Evolutionary conservation across 345 rosid genomes (phyloP), one percentile per base, ranked within the genome.

Genomic region (Populus simonii): DNA sequence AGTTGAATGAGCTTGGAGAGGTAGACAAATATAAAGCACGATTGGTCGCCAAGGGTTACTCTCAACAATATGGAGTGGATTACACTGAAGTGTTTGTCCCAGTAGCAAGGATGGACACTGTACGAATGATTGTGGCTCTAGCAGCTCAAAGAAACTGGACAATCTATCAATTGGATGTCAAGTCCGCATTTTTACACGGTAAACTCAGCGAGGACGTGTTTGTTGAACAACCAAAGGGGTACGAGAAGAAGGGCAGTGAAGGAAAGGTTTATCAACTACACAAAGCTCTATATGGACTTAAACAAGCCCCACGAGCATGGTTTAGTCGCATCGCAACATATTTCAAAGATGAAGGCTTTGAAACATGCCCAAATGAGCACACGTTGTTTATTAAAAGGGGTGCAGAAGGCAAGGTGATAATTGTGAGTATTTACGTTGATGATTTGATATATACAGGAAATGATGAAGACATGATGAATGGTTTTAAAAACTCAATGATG

Each of bases 131-230:
- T 17, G 2, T 73, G 15, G 45, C 76, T 8, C 3, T 57, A 18
- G 67, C 43, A 11, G 47, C 67, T 51, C 41, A 29, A 16, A 39
- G 9, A 33, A 66, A 43, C 0, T 35, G 63, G 45, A 8, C 8
- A 8, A 43, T 73, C 4, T 73, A 53, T 73, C 29, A 73, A 22
- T 41, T 73, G 11, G 76, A 73, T 57, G 66, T 55, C 25, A 73
- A 18, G 31, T 33, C 17, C 4, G 18, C 39, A 9, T 55, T 53
- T 33, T 20, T 73, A 10, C 20, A 59, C 7, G 41, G 41, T 38
- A 38, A 38, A 8, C 8, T 38, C 0, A 38, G 0, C 9, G 0
- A 38, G 9, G 2, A 38, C 1, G 8, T 38, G 9, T 38, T 38
- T 38, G 9, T 38, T 1, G 41, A 38, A 38, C 41, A 38, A 38